Evolutionary conservation across 2,329 filamentous ascomycete species (phyloP), one percentile per base, ranked within the genome.

Genomic region (Xenosphaeropsis pyriputrescens): DNA sequence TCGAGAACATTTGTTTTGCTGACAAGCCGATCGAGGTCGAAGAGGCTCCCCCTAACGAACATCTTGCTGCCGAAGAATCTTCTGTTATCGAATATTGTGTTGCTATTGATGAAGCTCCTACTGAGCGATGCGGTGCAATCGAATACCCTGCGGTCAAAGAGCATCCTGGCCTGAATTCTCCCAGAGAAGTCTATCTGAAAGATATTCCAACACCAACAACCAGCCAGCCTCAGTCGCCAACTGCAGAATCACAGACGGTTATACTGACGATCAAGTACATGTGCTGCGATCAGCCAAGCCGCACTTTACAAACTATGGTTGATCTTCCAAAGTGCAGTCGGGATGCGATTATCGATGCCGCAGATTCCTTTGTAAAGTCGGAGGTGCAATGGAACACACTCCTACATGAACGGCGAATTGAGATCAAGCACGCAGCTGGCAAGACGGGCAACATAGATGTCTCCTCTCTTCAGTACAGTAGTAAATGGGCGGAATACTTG

Each of bases 371-470:
- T 29, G 35, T 42, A 11, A 34, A 42, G 36, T 41, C 34, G 8
- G 35, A 43, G 16, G 38, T 38, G 14, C 13, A 32, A 7, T 2
- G 18, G 13, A 18, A 5, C n/a, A 30, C 16, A 2, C 12, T 18
- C 1, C 18, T 11, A 18, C 22, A 36, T 12, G 35, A 36, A 37
- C 39, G 41, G 30, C 37, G 29, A 29, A 4, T 43, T 30, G 38
- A 39, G 39, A 44, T 46, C 18, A 42, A 33, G 26, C 41, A 16
- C 18, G 42, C 42, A 30, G 18, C 29, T 39, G 42, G 40, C 15
- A 46, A 38, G 40, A 37, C 42, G 39, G 42, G 44, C n/a, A 29
- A 41, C 36, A 14, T 44, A 15, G 40, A 44, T 19, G 26, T 46
- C 16, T 44, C 42, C 31, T 22, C 36, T 18, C 18, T 46, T 22